These are phyloP conservation scores for Solanum pimpinellifolium DNA, from an alignment of 257 asterid genomes.

Conservation along the genomic window DNA sequence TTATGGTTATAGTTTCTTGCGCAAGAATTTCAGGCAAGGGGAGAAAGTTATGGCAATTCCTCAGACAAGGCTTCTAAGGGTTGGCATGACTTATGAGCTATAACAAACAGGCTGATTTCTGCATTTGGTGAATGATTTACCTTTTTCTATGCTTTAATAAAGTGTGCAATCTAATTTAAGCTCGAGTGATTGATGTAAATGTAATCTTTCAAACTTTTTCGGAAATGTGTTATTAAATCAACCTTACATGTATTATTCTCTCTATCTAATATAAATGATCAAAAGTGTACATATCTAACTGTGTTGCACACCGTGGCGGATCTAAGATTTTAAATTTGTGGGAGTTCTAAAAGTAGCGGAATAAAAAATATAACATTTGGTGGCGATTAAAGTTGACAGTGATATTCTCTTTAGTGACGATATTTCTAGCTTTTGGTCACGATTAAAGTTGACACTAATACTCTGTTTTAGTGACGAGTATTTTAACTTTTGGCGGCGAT, in stretches of 20 bases:
- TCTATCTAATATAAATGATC: neutral
- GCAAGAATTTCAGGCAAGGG: slow-evolving; percentile 65
- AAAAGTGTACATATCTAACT: neutral
- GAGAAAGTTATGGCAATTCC: slow-evolving; percentile 55
- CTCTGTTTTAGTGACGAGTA: no score
- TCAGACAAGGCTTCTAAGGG: slow-evolving; percentile 40
- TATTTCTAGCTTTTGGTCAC: no score
- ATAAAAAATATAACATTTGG: no score
- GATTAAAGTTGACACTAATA: no score
- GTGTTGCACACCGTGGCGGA: neutral
- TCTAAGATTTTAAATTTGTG: no score
- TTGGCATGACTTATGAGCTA: slow-evolving; percentile 66
- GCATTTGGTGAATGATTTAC: neutral
- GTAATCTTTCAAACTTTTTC: neutral
- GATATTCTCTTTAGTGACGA: no score
- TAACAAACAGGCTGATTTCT: neutral
- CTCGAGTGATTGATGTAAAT: neutral
- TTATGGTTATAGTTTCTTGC: slow-evolving; percentile 35
- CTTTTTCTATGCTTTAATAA: neutral
- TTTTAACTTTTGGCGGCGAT: no score
- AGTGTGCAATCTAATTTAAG: neutral
- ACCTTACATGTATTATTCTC: neutral
- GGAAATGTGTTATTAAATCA: no score
- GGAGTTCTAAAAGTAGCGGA: no score
- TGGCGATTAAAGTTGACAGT: no score